Conservation (phyloP, 495 filamentous ascomycete species). For the Lasiosphaeria hispida region DNA sequence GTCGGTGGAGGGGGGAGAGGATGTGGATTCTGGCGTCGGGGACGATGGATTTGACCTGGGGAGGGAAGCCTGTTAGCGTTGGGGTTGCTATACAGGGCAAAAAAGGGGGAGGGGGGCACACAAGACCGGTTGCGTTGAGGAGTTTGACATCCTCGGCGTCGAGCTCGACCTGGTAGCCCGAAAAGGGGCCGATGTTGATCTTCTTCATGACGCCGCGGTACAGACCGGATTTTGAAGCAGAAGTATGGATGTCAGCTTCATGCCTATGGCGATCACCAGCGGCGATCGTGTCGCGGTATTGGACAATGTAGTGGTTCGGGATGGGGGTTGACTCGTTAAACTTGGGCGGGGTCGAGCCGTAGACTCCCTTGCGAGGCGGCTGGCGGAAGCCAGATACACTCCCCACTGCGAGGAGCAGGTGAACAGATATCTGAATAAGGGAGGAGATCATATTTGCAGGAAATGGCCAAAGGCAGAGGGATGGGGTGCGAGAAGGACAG, state of each 20-base stretch:
- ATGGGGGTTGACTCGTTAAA: conserved; percentile 9
- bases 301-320: conserved; percentile 19
- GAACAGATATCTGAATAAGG: too few relatives aligned
- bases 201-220: conserved; percentile 6
- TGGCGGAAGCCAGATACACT: too few relatives aligned
- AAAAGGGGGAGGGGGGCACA: not conserved
- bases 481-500: too few relatives aligned
- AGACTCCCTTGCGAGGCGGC: too few relatives aligned
- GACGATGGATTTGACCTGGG: conserved; percentile 15
- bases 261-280: not conserved
- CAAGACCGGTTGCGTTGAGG: conserved; percentile 3
- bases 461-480: too few relatives aligned
- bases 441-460: too few relatives aligned
- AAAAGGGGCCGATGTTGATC: conserved; percentile 12
- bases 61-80: not conserved
- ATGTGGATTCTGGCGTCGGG: conserved; percentile 3
- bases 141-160: not conserved
- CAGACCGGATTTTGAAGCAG: not conserved
- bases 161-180: conserved; percentile 12
- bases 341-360: not conserved
- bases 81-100: too few relatives aligned
- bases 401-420: too few relatives aligned
- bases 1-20: not conserved
- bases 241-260: not conserved
- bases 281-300: conserved; percentile 12